Base-by-base conservation (phyloP, 768 basidiomycete genomes). In the Suillus brevipes region DNA sequence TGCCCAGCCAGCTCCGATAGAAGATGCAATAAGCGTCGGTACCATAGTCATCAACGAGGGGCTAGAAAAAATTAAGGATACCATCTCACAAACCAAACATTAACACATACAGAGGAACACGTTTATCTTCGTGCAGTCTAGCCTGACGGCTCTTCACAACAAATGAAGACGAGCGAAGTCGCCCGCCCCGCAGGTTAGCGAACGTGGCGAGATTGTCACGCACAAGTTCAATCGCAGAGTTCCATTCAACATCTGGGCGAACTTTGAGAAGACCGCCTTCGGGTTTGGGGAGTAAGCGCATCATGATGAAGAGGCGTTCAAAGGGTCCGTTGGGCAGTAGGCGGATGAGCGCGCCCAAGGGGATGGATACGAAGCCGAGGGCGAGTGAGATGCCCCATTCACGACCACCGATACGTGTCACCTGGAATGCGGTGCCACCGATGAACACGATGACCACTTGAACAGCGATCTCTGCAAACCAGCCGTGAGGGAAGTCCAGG, bases 361-460 rank as follows among this genome's bases (percentile, higher is more conserved):
- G 97, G 53, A 99, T 87, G 12, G 97, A 90, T 56, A 95, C 85
- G 50, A 90, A 67, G 42, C 97, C 97, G 40, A 98, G 84, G 58
- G 94, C 89, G 45, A 99, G 80, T 0, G 93, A 92, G 68, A 99
- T 93, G 61, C 87, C 95, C 97, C 97, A 99, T 75, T 97, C 94
- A 47, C 86, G 87, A 10, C 91, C 94, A 45, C 80, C 80, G 60
- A 99, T 87, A 9, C 74, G 82, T 0, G 87, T 89, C 10, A 98
- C 97, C 72, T 92, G 89, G 83, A 99, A 99, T 0, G 95, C 96
- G 3, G 91, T 84, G 42, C 92, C 91, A 47, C 95, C 97, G 50
- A 99, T 83, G 71, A 95, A 94, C 61, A 98, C 91, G 64, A 99
- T 96, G 66, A 95, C 66, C 55, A 95, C 75, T 75, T 99, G 97